A percentile compares a stretch with the other conserved stretches of the same genome.
Evolutionary conservation across 2,329 filamentous ascomycete species (phyloP).

Genomic region (Coleophoma crateriformis): DNA sequence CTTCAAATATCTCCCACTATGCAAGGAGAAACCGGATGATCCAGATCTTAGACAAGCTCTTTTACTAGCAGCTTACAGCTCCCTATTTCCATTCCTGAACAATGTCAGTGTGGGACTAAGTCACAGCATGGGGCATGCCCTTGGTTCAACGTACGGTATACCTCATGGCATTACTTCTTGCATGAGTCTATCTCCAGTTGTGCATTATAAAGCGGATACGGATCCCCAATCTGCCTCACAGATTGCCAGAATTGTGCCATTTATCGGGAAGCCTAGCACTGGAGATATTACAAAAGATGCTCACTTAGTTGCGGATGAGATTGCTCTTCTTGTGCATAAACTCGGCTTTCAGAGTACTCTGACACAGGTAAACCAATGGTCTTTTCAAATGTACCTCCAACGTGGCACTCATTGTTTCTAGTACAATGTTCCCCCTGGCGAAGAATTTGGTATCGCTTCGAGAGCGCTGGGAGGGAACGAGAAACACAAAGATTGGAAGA

Average conservation of each 20-base stretch:
- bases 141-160: constrained; percentile 48
- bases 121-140: constrained; percentile 42
- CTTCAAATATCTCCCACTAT: constrained; percentile 41
- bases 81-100: constrained; percentile 42
- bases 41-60: constrained; percentile 43
- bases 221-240: constrained; percentile 36
- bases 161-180: constrained; percentile 51
- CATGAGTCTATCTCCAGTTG: constrained; percentile 46
- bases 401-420: not conserved
- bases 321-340: constrained; percentile 35
- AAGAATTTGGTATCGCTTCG: constrained; percentile 12
- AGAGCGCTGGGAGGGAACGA: constrained; percentile 12
- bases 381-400: not conserved
- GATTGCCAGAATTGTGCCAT: constrained; percentile 36
- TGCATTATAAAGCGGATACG: constrained; percentile 42
- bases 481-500: constrained; percentile 13
- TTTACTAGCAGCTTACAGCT: constrained; percentile 45
- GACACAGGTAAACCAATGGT: constrained; percentile 30
- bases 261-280: constrained; percentile 31
- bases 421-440: constrained; percentile 14
- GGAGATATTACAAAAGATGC: constrained; percentile 36
- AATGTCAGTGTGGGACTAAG: constrained; percentile 43
- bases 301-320: constrained; percentile 34
- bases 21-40: constrained; percentile 37
- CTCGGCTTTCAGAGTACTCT: constrained; percentile 39